phyloP scores from a whole-genome alignment of 2,329 filamentous ascomycete species.

The Apiospora saccharicola region DNA sequence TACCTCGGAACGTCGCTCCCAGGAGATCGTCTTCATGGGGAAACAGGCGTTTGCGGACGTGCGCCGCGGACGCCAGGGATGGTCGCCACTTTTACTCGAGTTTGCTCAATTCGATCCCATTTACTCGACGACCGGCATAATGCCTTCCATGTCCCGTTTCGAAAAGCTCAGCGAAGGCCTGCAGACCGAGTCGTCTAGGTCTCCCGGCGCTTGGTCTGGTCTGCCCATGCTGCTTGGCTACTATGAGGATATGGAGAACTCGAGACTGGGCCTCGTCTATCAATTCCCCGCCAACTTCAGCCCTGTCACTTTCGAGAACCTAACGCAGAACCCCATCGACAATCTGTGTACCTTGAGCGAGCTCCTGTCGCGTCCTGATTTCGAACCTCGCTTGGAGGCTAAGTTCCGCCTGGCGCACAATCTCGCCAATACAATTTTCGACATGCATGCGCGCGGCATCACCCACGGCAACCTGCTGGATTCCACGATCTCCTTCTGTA shows the following conservation, averaged over 20 bases:
- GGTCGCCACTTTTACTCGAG: conserved; percentile 71
- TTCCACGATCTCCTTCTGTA: conserved; percentile 72
- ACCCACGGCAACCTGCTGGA: conserved; percentile 75
- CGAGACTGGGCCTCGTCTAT: conserved; percentile 78
- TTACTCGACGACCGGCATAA: conserved; percentile 67
- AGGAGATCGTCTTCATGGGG: conserved; percentile 61
- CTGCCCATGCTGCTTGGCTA: conserved; percentile 70
- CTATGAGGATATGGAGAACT: conserved; percentile 75
- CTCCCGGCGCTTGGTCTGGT: conserved; percentile 66
- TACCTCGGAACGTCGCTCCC: conserved; percentile 40
- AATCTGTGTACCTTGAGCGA: conserved; percentile 62
- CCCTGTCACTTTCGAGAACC: conserved; percentile 60
- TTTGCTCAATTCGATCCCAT: conserved; percentile 72
- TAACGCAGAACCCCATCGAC: conserved; percentile 58
- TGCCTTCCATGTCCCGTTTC: conserved; percentile 70
- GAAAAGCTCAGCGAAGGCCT: conserved; percentile 68
- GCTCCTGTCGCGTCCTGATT: conserved; percentile 58
- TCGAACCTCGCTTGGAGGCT: conserved; percentile 74
- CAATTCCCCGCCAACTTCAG: conserved; percentile 73
- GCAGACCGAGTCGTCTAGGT: conserved; percentile 59
- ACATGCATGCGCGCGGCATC: conserved; percentile 73
- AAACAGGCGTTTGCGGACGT: conserved; percentile 60
- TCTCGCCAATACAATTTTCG: conserved; percentile 75
- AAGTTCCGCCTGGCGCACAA: conserved; percentile 80
- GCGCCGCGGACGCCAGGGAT: conserved; percentile 52